phyloP scores from a whole-genome alignment of 805 yeast genomes.

The Torulaspora microellipsoides region DNA sequence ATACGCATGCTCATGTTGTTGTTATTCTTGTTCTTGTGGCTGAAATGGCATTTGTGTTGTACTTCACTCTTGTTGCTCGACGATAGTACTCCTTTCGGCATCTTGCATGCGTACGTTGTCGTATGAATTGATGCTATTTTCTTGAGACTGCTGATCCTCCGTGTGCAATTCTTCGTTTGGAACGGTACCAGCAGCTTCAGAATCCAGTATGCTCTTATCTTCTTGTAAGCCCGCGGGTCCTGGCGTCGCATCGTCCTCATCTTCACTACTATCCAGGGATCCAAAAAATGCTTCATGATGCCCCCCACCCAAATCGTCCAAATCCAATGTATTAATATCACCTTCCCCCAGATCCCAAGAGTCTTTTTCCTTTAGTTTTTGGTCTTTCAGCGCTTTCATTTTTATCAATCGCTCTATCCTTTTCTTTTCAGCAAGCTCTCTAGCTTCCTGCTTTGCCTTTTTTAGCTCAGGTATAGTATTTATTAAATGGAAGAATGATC shows the following conservation, averaged over 20 bases:
- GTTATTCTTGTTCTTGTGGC: background rate
- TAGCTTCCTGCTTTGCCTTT: constrained; percentile 19
- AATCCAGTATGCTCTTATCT: no score
- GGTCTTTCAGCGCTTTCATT: constrained; percentile 34
- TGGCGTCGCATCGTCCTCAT: constrained; percentile 20
- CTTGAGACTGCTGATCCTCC: no score
- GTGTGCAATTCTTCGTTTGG: no score
- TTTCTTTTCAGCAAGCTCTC: constrained; percentile 33
- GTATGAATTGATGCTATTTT: no score
- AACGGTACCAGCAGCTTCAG: no score
- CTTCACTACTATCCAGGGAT: constrained; percentile 30
- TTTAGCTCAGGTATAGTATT: constrained; percentile 15
- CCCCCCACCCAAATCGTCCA: constrained; percentile 13
- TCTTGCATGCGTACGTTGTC: background rate
- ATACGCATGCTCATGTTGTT: background rate
- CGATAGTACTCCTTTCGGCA: background rate
- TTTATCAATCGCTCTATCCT: constrained; percentile 31
- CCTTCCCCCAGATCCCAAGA: constrained; percentile 29
- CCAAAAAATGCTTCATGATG: constrained; percentile 35
- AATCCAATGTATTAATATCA: constrained; percentile 23
- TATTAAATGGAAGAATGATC: constrained; percentile 19
- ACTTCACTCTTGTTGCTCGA: background rate
- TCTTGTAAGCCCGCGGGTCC: no score
- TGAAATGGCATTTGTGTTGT: background rate
- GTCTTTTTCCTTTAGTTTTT: constrained; percentile 27